phyloP scores from a whole-genome alignment of 2,329 filamentous ascomycete species.

The Onygena corvina region DNA sequence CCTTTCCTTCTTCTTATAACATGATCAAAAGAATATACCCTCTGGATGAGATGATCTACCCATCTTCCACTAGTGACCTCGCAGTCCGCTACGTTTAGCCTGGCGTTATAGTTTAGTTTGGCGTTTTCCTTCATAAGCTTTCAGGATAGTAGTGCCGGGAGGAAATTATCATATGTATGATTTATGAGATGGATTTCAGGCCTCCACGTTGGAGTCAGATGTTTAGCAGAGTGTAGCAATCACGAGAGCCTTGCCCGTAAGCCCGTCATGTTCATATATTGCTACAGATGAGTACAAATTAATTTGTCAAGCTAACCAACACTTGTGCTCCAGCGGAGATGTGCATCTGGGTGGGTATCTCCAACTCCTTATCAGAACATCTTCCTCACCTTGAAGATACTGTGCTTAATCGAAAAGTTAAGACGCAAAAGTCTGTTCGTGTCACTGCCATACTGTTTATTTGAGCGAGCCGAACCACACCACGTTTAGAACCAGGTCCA shows the following conservation, averaged over 20 bases:
- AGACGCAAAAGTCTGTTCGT: neutral
- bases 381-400: neutral
- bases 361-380: neutral
- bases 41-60: neutral
- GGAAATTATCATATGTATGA: neutral
- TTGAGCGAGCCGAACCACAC: conserved; percentile 35
- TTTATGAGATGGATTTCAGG: neutral
- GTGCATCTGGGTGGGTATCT: neutral
- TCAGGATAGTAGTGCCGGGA: neutral
- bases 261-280: neutral
- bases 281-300: neutral
- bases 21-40: too few relatives aligned
- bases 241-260: too few relatives aligned
- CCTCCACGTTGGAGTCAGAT: too few relatives aligned
- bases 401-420: neutral
- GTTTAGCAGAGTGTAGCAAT: too few relatives aligned
- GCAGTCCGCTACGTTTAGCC: neutral
- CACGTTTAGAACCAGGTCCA: conserved; percentile 40
- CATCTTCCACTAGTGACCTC: too few relatives aligned
- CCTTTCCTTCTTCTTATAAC: neutral
- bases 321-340: too few relatives aligned
- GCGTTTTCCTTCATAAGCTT: neutral
- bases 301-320: neutral
- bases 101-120: conserved; percentile 3
- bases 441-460: conserved; percentile 12